Evolutionary conservation across 768 basidiomycete species (phyloP).

Genomic region (Hygrophorus russula): DNA sequence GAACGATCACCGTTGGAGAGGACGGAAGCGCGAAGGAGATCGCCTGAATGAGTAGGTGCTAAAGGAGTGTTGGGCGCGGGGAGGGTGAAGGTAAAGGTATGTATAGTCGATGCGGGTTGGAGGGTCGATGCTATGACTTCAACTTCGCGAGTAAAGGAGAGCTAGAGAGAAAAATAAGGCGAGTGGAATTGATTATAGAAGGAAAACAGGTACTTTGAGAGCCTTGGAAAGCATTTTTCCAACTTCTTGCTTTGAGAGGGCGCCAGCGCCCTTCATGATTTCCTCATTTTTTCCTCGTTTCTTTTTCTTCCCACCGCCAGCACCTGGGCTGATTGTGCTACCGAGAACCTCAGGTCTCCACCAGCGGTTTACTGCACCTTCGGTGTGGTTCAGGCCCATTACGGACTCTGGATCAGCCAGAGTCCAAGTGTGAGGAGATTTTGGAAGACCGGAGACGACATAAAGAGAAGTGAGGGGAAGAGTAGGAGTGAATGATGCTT

Average conservation of each 20-base stretch:
- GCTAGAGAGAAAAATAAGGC: conserved; percentile 29
- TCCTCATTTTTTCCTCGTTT: conserved; percentile 55
- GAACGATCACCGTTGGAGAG: conserved; percentile 55
- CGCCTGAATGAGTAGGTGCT: conserved; percentile 62
- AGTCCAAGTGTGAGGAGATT: conserved; percentile 85
- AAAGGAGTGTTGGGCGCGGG: conserved; percentile 68
- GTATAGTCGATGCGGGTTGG: conserved; percentile 86
- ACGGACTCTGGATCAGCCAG: conserved; percentile 78
- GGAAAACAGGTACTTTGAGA: conserved; percentile 51
- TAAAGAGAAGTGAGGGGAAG: conserved; percentile 76
- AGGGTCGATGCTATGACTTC: conserved; percentile 93
- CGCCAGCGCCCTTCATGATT: conserved; percentile 64
- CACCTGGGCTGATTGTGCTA: conserved; percentile 76
- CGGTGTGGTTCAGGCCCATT: conserved; percentile 68
- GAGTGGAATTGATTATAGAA: conserved; percentile 1
- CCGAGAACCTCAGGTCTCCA: conserved; percentile 90
- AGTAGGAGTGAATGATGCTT: conserved; percentile 55
- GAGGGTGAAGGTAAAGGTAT: conserved; percentile 83
- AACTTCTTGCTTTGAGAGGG: conserved; percentile 76
- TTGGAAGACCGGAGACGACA: conserved; percentile 81
- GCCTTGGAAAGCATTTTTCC: conserved; percentile 87
- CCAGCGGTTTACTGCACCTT: conserved; percentile 80
- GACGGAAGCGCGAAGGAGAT: conserved; percentile 65
- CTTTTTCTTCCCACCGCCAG: conserved; percentile 70
- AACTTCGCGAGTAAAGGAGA: conserved; percentile 86